Evolutionary conservation across 192 early-diverging fungal genomes (phyloP), one percentile per base, ranked within the genome.

Genomic region (Linnemannia exigua): DNA sequence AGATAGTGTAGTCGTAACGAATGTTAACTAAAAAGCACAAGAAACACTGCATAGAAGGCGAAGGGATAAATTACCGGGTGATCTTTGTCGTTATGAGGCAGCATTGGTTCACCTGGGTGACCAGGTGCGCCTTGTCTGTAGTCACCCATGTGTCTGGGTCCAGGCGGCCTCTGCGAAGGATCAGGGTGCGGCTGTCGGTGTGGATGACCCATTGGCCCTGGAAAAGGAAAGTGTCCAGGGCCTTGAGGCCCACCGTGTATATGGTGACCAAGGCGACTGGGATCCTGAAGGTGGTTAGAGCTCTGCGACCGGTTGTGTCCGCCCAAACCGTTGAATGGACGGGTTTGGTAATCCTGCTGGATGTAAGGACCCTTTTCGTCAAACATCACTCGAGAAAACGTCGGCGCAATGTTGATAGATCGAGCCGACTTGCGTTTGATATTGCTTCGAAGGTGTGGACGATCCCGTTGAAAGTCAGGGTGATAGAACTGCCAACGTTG

Each of bases 401-500:
- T 80, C 3, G 77, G 84, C 1, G 78, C 84, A 35, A 75, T 71
- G 37, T 86, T 86, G 46, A 75, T 79, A 5, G 84, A 79, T 14
- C 84, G 84, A 3, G 84, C 84, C 5, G 84, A 86, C 87, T 95
- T 95, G 66, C 95, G 92, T 80, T 93, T 93, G 78, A 96, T 95
- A 35, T 90, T 90, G 44, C 94, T 92, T 31, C 95, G 88, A 28
- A 94, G 91, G 74, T 93, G 93, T 5, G 90, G 90, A 12, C 91
- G 91, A 51, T 94, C 94, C 81, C 93, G 91, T 81, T 94, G 94
- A 75, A 97, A 97, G 48, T 93, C 90, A 1, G 95, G 95, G 79
- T 97, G 97, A 80, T 94, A 93, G 79, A 97, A 97, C 77, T 97
- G 95, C 96, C 97, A 97, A 11, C 95, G 93, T 89, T 97, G 94